Percentiles rank a stretch among this genome's conserved stretches.
phyloP scores from a whole-genome alignment of 305 asterid genomes.

The Fraxinus velutina region DNA sequence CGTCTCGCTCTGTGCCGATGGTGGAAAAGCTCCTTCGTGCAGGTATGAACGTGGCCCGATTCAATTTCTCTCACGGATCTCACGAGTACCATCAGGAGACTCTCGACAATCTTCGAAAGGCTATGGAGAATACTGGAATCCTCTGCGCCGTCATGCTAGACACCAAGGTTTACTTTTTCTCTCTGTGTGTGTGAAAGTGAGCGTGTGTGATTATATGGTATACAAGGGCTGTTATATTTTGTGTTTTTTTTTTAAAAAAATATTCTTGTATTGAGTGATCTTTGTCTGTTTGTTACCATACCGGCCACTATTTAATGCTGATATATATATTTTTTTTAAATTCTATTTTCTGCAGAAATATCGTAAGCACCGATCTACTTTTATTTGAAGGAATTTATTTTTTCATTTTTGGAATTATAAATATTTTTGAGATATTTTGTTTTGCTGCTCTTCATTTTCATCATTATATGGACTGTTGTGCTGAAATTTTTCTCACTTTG shows the following conservation, averaged over 20 bases:
- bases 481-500: not conserved
- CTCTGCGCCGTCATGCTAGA: constrained; percentile 53
- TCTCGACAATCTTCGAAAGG: constrained; percentile 38
- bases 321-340: not conserved
- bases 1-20: constrained; percentile 43
- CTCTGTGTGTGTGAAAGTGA: not conserved
- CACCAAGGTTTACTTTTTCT: constrained; percentile 31
- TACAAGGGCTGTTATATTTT: not conserved
- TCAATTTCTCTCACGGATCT: constrained; percentile 50
- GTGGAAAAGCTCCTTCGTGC: constrained; percentile 41
- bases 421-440: not conserved
- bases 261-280: not conserved
- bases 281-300: not conserved
- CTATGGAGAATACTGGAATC: constrained; percentile 49
- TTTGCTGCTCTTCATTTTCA: not conserved
- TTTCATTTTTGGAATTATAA: not conserved
- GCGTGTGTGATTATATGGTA: not conserved
- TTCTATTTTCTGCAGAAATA: not conserved
- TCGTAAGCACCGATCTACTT: not conserved
- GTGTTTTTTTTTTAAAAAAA: too few species aligned
- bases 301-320: not conserved
- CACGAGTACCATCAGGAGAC: constrained; percentile 52
- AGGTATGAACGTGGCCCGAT: constrained; percentile 50
- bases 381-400: not conserved
- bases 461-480: not conserved